Conservation (phyloP, 2,329 filamentous ascomycete genomes). For the Hypoxylon sp. region DNA sequence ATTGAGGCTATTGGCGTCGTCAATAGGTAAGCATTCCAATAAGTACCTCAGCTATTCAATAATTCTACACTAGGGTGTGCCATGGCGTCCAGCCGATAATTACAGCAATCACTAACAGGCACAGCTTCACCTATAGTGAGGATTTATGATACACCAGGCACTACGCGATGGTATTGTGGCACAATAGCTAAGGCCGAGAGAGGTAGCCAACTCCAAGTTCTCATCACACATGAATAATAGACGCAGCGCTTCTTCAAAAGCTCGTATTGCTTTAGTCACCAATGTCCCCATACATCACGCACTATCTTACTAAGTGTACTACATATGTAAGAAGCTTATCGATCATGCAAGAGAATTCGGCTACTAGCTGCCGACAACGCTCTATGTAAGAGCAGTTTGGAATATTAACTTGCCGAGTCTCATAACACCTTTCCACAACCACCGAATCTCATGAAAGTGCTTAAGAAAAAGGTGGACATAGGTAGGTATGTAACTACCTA, state of each 20-base stretch:
- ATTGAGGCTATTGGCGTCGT: neutral
- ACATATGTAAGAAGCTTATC: slow-evolving; percentile 21
- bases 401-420: neutral
- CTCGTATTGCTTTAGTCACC: slow-evolving; percentile 21
- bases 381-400: neutral
- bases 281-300: slow-evolving; percentile 3
- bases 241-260: slow-evolving; percentile 2
- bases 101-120: neutral
- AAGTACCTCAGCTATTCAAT: neutral
- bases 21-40: neutral
- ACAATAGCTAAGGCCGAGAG: neutral
- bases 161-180: slow-evolving; percentile 8
- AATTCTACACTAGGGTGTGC: neutral
- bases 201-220: neutral
- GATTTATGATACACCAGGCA: slow-evolving; percentile 5
- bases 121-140: neutral
- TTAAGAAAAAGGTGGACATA: neutral
- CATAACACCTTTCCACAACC: neutral
- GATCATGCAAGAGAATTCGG: slow-evolving; percentile 18
- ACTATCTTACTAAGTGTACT: slow-evolving; percentile 17
- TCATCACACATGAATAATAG: neutral
- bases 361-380: slow-evolving; percentile 4
- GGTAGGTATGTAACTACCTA: neutral
- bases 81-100: neutral
- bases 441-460: neutral